A percentile compares a stretch with the other conserved stretches of the same genome.
Evolutionary conservation across 177 flowering plant genomes (phyloP).

Genomic region (Vitis hybrid): DNA sequence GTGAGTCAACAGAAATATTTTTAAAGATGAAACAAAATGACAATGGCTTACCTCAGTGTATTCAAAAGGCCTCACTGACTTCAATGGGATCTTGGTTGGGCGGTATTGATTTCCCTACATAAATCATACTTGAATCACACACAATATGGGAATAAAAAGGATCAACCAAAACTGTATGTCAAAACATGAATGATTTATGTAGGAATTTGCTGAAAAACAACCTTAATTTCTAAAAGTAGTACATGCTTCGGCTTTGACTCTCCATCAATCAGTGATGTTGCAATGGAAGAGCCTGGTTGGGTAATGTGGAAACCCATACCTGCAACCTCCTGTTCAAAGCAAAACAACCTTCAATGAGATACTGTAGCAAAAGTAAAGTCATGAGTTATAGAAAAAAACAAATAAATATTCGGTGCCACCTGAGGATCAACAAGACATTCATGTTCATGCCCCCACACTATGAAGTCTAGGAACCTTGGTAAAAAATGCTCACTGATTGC

Average conservation of each 20-base stretch:
- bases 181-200: neutral
- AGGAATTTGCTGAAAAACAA: slow-evolving; percentile 18
- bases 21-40: slow-evolving; percentile 6
- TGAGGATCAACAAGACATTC: slow-evolving; percentile 97
- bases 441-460: slow-evolving; percentile 99
- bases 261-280: slow-evolving; percentile 96
- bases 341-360: slow-evolving; percentile 18
- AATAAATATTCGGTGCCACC: slow-evolving; percentile 36
- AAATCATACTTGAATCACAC: slow-evolving; percentile 13
- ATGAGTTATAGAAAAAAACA: slow-evolving; percentile 3
- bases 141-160: neutral
- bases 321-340: slow-evolving; percentile 75
- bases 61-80: slow-evolving; percentile 91
- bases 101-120: slow-evolving; percentile 93
- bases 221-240: slow-evolving; percentile 96
- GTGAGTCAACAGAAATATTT: neutral
- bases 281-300: slow-evolving; percentile 98
- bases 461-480: slow-evolving; percentile 92
- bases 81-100: slow-evolving; percentile 91
- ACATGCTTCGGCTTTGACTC: slow-evolving; percentile 99
- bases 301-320: slow-evolving; percentile 99
- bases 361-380: neutral
- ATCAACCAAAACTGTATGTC: neutral
- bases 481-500: slow-evolving; percentile 97
- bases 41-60: slow-evolving; percentile 70